Evolutionary conservation across 139 green algal genomes (phyloP), one percentile per base, ranked within the genome.

Genomic region (Pleodorina starrii): DNA sequence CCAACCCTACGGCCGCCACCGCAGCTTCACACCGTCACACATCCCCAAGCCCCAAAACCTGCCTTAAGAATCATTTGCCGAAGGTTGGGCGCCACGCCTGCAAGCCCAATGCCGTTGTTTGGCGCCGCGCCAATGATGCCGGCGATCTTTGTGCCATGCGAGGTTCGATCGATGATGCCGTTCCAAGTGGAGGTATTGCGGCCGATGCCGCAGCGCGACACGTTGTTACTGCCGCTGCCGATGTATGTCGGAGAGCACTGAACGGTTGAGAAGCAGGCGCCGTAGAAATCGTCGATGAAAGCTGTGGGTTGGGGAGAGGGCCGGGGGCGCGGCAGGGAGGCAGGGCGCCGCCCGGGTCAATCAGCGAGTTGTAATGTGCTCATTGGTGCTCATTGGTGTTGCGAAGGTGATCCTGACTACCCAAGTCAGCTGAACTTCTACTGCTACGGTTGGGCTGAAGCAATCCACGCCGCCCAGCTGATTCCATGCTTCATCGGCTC

Each of bases 41-140:
- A n/a, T n/a, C n/a, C n/a, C n/a, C n/a, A n/a, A n/a, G n/a, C n/a
- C n/a, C n/a, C n/a, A n/a, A 9, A 0, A 25, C 68, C 32, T 32
- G 59, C 83, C 66, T 88, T 88, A 21, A 88, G 83, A 11, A 88
- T 80, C 83, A 88, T 88, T 21, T 81, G 66, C 0, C 68, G 42
- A 21, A 88, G 36, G 63, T 80, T 80, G 17, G 83, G 83, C 35
- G 83, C 83, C 10, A 88, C 69, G 1, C 83, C 83, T 19, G 68
- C 66, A 0, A 88, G 14, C 5, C 83, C 83, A 9, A 72, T 38
- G 36, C 35, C 40, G 83, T 88, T 81, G 46, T 80, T 80, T 32
- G 66, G 66, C 3, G 7, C 1, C 4, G 83, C 83, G 48, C 66
- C 83, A n/a, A 88, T 88, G 25, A 88, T 38, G 23, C 83, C 83